Evolutionary conservation across 805 yeast genomes (phyloP).

Genomic region (Candida peoriensis): DNA sequence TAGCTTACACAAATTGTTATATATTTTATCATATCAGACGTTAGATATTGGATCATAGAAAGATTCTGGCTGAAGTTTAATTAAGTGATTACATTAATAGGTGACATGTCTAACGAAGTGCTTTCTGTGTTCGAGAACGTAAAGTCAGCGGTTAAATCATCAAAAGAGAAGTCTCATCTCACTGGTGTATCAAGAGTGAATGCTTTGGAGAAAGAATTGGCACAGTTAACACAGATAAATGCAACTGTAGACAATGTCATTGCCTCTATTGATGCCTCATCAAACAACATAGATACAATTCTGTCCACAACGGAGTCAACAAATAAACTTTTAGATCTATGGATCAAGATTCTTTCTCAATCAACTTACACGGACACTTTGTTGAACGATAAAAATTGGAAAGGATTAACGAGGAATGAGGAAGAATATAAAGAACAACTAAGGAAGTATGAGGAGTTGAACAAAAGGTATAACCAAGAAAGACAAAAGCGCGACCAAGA

Average conservation of each 20-base stretch:
- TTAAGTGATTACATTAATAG: too few species aligned
- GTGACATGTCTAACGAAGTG: conserved; percentile 8
- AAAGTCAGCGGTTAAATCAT: conserved; percentile 9
- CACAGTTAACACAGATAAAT: conserved; percentile 18
- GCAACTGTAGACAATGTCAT: conserved; percentile 18
- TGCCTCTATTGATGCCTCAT: conserved; percentile 16
- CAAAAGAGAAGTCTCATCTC: conserved; percentile 12
- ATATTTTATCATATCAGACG: too few species aligned
- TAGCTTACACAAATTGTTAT: too few species aligned
- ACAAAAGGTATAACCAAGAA: conserved; percentile 20
- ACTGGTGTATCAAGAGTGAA: conserved; percentile 13
- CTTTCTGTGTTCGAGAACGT: conserved; percentile 5
- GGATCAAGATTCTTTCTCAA: conserved; percentile 60
- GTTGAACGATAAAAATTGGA: conserved; percentile 38
- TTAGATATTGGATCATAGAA: too few species aligned
- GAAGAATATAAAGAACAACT: conserved; percentile 20
- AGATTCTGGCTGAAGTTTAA: too few species aligned
- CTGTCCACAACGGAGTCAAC: conserved; percentile 39
- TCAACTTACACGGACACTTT: conserved; percentile 49
- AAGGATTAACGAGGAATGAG: conserved; percentile 26
- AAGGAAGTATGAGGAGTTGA: conserved; percentile 25
- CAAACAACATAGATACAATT: conserved; percentile 13
- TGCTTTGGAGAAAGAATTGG: conserved; percentile 22
- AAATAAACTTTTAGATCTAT: conserved; percentile 46
- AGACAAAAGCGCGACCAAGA: conserved; percentile 23